phyloP scores from a whole-genome alignment of 208 protist species.

The Crithidia fasciculata region DNA sequence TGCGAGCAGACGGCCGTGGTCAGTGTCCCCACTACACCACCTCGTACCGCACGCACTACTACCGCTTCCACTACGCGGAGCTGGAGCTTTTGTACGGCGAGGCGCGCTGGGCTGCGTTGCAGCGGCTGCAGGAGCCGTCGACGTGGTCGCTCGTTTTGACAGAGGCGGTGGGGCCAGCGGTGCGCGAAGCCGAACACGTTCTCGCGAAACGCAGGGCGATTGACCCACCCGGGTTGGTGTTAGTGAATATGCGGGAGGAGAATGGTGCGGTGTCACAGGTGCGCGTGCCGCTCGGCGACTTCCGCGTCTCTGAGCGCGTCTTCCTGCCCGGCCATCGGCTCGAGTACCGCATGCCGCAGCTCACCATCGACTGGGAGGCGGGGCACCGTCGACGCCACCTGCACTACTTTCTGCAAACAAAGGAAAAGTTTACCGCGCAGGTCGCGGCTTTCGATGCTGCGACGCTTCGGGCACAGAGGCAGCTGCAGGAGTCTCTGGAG shows the following conservation, averaged over 20 bases:
- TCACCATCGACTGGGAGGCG: constrained; percentile 18
- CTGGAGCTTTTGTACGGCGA: constrained; percentile 38
- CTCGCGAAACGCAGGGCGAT: constrained; percentile 20
- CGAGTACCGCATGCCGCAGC: constrained; percentile 13
- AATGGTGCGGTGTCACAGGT: no score
- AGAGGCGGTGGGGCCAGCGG: constrained; percentile 12
- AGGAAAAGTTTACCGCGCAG: constrained; percentile 1
- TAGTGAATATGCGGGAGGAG: not conserved
- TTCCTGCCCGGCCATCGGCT: not conserved
- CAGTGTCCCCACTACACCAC: constrained; percentile 28
- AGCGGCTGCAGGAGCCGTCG: constrained; percentile 25
- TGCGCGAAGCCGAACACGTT: constrained; percentile 28
- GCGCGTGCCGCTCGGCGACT: constrained; percentile 24
- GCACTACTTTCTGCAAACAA: constrained; percentile 19
- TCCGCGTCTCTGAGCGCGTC: constrained; percentile 6
- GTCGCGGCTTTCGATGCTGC: constrained; percentile 19
- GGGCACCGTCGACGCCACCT: constrained; percentile 4
- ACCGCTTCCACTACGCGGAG: constrained; percentile 30
- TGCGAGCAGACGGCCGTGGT: constrained; percentile 16
- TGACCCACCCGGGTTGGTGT: constrained; percentile 26
- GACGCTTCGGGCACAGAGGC: constrained; percentile 6
- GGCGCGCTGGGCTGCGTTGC: constrained; percentile 30
- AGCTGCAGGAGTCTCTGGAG: constrained; percentile 5
- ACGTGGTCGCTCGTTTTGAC: constrained; percentile 28
- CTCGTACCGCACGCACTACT: constrained; percentile 23